Conservation (phyloP, 768 basidiomycete species). For the Termitomyces sp. region DNA sequence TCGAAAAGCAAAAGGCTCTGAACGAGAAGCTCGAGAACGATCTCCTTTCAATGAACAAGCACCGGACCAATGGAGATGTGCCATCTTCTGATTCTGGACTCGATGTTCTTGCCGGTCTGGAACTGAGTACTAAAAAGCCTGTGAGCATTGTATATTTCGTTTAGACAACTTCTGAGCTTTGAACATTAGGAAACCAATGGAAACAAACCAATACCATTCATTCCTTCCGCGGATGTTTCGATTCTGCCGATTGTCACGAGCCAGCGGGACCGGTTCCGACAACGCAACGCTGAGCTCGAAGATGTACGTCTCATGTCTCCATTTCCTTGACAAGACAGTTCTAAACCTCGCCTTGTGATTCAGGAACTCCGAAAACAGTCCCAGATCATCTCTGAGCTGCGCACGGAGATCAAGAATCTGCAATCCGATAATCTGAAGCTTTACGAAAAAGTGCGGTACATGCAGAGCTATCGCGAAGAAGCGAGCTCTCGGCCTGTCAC, state of each 20-base stretch:
- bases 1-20: conserved; percentile 73
- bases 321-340: no score
- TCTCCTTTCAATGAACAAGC: conserved; percentile 74
- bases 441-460: conserved; percentile 98
- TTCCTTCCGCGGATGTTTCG: conserved; percentile 74
- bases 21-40: conserved; percentile 94
- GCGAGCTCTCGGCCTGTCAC: conserved; percentile 48
- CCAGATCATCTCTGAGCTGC: conserved; percentile 91
- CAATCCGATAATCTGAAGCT: conserved; percentile 96
- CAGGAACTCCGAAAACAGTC: conserved; percentile 95
- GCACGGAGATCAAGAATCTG: conserved; percentile 85
- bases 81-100: conserved; percentile 29
- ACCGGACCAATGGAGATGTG: conserved; percentile 33
- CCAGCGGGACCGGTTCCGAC: conserved; percentile 96
- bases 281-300: conserved; percentile 95
- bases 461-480: conserved; percentile 93
- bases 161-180: background rate
- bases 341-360: background rate
- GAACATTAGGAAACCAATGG: conserved; percentile 8
- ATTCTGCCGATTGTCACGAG: conserved; percentile 98
- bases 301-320: conserved; percentile 53
- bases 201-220: conserved; percentile 12
- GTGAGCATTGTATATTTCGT: conserved; percentile 24
- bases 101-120: conserved; percentile 72
- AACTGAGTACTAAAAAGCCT: conserved; percentile 54